phyloP scores from a whole-genome alignment of 805 yeast species.

The Ogataea degrootiae region DNA sequence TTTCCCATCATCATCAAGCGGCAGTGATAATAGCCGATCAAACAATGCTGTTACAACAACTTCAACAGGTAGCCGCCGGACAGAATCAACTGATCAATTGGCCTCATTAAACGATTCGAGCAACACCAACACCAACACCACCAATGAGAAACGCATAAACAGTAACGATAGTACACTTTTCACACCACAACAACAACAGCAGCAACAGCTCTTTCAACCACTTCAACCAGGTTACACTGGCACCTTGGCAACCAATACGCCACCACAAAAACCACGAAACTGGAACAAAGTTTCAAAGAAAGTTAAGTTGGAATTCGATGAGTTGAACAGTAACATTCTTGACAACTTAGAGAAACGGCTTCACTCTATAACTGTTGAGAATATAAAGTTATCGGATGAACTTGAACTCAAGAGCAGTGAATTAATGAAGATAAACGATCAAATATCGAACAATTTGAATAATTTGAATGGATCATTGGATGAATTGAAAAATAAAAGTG shows the following conservation, averaged over 20 bases:
- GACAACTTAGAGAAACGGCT: constrained; percentile 21
- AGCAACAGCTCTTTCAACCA: no score
- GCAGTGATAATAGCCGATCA: constrained; percentile 1
- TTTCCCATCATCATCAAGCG: constrained; percentile 1
- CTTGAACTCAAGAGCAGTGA: constrained; percentile 24
- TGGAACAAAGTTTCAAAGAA: constrained; percentile 19
- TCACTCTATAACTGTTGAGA: constrained; percentile 25
- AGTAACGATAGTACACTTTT: no score
- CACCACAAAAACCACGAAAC: background rate
- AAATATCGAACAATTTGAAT: constrained; percentile 23
- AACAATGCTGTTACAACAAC: background rate
- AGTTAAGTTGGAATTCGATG: constrained; percentile 24
- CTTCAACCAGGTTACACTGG: background rate
- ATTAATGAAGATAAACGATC: constrained; percentile 23
- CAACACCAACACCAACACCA: background rate
- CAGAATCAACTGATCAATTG: background rate
- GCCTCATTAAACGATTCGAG: background rate
- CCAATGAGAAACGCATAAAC: no score
- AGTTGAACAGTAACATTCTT: constrained; percentile 23
- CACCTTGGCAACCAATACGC: background rate
- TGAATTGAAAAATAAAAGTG: constrained; percentile 24
- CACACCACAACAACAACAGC: no score
- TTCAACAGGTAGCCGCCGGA: background rate
- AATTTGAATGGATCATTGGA: constrained; percentile 27
- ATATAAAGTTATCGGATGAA: constrained; percentile 23